These are phyloP conservation scores for Naganishia sp. DNA, from an alignment of 1,284 basidiomycete species.

Conservation along the genomic window DNA sequence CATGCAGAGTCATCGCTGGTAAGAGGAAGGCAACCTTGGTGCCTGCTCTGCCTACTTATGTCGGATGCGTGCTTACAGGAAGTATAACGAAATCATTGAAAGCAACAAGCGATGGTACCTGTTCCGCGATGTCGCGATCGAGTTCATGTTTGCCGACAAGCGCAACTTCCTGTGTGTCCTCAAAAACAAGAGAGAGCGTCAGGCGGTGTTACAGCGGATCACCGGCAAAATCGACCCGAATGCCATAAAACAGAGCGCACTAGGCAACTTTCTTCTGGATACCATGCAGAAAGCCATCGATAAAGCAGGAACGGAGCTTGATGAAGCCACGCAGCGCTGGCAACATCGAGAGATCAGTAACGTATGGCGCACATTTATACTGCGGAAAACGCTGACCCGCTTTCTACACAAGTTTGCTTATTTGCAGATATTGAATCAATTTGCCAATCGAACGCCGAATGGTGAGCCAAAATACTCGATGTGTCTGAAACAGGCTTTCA, in stretches of 20 bases:
- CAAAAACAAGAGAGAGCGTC: slow-evolving; percentile 66
- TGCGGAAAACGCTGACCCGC: slow-evolving; percentile 26
- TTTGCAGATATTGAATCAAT: slow-evolving; percentile 79
- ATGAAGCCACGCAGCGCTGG: slow-evolving; percentile 64
- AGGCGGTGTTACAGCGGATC: slow-evolving; percentile 66
- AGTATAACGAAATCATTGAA: slow-evolving; percentile 73
- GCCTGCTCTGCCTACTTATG: slow-evolving; percentile 7
- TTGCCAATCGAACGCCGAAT: slow-evolving; percentile 85
- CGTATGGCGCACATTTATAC: slow-evolving; percentile 56
- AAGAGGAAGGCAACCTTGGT: slow-evolving; percentile 35
- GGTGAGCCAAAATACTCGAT: slow-evolving; percentile 47
- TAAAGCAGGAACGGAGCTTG: slow-evolving; percentile 51
- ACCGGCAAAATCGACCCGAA: slow-evolving; percentile 48
- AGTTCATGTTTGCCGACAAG: slow-evolving; percentile 86
- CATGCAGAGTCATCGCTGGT: slow-evolving; percentile 78
- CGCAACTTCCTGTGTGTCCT: slow-evolving; percentile 79
- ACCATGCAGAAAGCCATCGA: slow-evolving; percentile 51
- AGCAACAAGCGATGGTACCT: slow-evolving; percentile 80
- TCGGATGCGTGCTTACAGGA: slow-evolving; percentile 57
- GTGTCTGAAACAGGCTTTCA: slow-evolving; percentile 32
- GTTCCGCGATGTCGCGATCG: slow-evolving; percentile 88
- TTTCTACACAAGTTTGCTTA: slow-evolving; percentile 69
- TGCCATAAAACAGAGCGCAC: slow-evolving; percentile 45
- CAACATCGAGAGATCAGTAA: slow-evolving; percentile 85
- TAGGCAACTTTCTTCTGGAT: slow-evolving; percentile 54